Evolutionary conservation across 768 basidiomycete species (phyloP).

Genomic region (Auriscalpium orientale): DNA sequence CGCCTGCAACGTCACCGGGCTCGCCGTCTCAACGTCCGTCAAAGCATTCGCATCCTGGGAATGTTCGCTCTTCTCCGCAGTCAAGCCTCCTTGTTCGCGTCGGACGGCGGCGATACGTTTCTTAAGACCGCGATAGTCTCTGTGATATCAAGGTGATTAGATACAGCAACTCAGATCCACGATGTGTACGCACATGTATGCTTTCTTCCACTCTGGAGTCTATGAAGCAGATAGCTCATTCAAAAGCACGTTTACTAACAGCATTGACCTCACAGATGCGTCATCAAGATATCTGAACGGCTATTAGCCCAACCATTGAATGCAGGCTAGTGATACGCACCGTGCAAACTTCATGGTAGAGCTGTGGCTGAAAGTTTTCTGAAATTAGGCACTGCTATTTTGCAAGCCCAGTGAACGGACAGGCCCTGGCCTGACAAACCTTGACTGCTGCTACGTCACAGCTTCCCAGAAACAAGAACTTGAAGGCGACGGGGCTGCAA

Average conservation of each 20-base stretch:
- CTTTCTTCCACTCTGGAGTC: conserved; percentile 16
- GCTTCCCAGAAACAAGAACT: no score
- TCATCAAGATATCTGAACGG: conserved; percentile 10
- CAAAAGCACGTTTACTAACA: neutral
- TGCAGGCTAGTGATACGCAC: neutral
- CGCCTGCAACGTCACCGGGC: no score
- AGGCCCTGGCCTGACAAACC: no score
- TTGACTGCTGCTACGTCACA: no score
- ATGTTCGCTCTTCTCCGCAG: neutral
- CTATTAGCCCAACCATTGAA: neutral
- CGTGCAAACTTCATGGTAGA: conserved; percentile 13
- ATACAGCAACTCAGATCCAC: neutral
- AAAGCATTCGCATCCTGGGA: no score
- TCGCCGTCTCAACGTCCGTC: no score
- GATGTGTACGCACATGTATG: conserved; percentile 12
- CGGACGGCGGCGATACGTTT: conserved; percentile 9
- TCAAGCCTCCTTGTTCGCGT: neutral
- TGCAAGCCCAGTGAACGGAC: no score
- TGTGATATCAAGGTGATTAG: neutral
- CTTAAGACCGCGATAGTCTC: conserved; percentile 14
- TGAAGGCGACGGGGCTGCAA: no score
- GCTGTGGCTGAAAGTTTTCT: neutral
- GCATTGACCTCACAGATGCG: conserved; percentile 7
- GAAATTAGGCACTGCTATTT: no score
- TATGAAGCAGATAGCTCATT: neutral